Evolutionary conservation across 495 filamentous ascomycete genomes (phyloP).

Genomic region (Friedmanniomyces simplex): DNA sequence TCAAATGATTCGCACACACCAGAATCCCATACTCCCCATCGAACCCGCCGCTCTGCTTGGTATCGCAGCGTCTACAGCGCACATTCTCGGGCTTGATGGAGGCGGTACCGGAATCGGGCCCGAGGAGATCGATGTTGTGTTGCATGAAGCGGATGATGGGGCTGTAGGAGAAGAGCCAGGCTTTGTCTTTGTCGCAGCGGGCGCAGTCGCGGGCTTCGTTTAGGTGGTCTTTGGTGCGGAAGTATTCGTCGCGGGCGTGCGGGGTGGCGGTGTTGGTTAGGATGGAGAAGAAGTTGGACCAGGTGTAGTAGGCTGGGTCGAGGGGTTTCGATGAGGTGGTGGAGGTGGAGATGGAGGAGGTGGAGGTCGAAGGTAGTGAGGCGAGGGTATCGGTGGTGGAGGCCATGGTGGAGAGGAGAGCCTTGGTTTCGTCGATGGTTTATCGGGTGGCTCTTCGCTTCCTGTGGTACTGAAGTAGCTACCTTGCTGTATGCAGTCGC

Average conservation of each 20-base stretch:
- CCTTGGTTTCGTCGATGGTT: no score
- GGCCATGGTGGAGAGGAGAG: neutral
- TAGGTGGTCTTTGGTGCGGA: conserved; percentile 52
- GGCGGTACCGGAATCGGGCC: conserved; percentile 40
- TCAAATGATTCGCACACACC: conserved; percentile 80
- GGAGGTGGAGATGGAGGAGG: neutral
- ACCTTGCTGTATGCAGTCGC: neutral
- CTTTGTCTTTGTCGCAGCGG: conserved; percentile 64
- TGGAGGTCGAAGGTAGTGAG: neutral
- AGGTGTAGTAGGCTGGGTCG: conserved; percentile 31
- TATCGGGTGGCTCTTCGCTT: no score
- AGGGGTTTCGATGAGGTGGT: conserved; percentile 4
- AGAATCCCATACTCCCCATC: conserved; percentile 73
- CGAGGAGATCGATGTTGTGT: conserved; percentile 64
- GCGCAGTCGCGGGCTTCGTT: conserved; percentile 63
- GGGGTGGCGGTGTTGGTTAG: conserved; percentile 58
- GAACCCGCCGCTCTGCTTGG: conserved; percentile 65
- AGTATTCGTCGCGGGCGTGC: conserved; percentile 59
- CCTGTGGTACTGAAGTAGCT: no score
- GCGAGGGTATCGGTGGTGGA: neutral
- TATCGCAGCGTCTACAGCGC: conserved; percentile 65
- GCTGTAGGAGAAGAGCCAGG: conserved; percentile 70
- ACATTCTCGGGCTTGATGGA: conserved; percentile 60
- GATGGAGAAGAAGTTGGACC: conserved; percentile 48
- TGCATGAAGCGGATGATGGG: conserved; percentile 77